Evolutionary conservation across 495 filamentous ascomycete species (phyloP).

Genomic region (Penicillium bovifimosum): DNA sequence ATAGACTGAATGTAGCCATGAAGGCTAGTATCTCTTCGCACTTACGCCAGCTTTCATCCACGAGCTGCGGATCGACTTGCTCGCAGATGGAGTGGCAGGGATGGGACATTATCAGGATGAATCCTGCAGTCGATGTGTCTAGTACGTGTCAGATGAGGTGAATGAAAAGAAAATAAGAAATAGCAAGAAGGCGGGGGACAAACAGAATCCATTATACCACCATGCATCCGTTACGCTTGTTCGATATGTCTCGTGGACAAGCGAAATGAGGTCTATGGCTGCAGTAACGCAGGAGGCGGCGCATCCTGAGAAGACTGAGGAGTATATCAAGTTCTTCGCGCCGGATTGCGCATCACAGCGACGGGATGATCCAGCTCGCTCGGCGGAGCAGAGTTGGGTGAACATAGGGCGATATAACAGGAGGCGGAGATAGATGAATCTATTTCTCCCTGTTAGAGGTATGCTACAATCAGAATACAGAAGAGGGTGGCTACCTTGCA

Average conservation of each 20-base stretch:
- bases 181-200: background rate
- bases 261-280: constrained; percentile 36
- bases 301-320: constrained; percentile 32
- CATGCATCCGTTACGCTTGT: constrained; percentile 38
- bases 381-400: constrained; percentile 36
- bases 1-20: constrained; percentile 28
- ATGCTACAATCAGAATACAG: background rate
- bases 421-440: constrained; percentile 41
- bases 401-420: constrained; percentile 46
- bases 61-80: constrained; percentile 10
- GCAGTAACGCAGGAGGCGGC: constrained; percentile 34
- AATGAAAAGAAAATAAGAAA: background rate
- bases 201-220: constrained; percentile 47
- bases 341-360: constrained; percentile 2
- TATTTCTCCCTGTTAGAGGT: constrained; percentile 8
- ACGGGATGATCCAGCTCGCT: constrained; percentile 14
- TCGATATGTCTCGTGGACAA: constrained; percentile 34
- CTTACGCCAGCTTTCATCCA: constrained; percentile 28
- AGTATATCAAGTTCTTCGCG: constrained; percentile 29
- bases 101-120: constrained; percentile 38
- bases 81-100: constrained; percentile 24
- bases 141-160: background rate
- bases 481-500: constrained; percentile 24
- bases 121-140: constrained; percentile 41
- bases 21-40: constrained; percentile 23